Evolutionary conservation across 305 asterid species (phyloP).

Genomic region (Solanum hybrid): DNA sequence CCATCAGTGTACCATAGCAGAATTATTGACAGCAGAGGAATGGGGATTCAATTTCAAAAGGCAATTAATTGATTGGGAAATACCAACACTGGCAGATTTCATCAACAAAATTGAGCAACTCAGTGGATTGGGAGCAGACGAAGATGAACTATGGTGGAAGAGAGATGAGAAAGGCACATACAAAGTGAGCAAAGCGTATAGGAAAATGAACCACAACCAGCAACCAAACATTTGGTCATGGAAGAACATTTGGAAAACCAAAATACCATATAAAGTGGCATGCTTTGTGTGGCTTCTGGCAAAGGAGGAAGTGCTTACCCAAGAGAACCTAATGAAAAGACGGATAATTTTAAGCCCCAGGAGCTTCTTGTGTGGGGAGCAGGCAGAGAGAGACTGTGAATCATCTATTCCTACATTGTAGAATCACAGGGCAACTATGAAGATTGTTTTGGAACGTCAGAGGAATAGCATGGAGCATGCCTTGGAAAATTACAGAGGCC

Average conservation of each 20-base stretch:
- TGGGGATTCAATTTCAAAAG: background rate
- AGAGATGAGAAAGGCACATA: background rate
- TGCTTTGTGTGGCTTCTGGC: background rate
- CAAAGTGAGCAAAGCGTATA: background rate
- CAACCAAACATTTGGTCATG: background rate
- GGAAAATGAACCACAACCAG: background rate
- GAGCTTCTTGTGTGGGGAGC: background rate
- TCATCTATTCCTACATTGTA: background rate
- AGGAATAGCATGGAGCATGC: background rate
- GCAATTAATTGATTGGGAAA: background rate
- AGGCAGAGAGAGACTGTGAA: background rate
- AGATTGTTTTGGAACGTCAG: background rate
- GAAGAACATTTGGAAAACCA: background rate
- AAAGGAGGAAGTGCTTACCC: background rate
- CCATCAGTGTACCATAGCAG: background rate
- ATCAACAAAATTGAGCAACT: background rate
- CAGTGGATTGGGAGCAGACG: background rate
- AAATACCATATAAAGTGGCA: background rate
- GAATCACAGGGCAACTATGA: background rate
- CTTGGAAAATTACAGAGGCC: background rate
- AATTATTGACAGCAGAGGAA: background rate
- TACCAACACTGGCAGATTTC: background rate
- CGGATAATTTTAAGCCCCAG: background rate
- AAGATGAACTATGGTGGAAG: background rate
- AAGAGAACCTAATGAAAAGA: background rate